Conservation (phyloP, 2,329 filamentous ascomycete species). For the Fusarium lateritium region DNA sequence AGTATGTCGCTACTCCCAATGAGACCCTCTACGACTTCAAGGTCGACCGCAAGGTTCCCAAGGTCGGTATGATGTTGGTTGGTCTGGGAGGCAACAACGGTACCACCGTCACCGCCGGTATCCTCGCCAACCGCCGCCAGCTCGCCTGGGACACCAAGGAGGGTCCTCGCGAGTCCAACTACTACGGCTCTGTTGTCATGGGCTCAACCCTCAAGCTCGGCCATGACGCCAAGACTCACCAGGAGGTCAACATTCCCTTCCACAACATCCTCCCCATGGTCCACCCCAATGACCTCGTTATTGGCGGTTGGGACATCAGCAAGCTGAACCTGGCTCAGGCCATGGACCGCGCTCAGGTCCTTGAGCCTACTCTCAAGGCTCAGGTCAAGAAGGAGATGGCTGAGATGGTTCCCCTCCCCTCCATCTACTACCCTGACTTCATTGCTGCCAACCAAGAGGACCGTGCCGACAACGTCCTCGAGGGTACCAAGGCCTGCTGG, state of each 20-base stretch:
- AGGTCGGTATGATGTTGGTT: constrained; percentile 96
- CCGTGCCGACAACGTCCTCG: constrained; percentile 90
- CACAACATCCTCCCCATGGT: constrained; percentile 95
- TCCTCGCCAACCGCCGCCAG: constrained; percentile 91
- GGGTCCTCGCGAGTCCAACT: constrained; percentile 88
- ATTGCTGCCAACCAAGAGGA: constrained; percentile 99
- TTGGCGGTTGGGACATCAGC: constrained; percentile 99
- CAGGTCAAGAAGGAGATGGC: constrained; percentile 95
- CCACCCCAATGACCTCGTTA: constrained; percentile 93
- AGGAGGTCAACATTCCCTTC: constrained; percentile 97
- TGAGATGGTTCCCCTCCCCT: constrained; percentile 88
- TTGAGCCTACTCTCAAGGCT: constrained; percentile 94
- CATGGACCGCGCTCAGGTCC: constrained; percentile 95
- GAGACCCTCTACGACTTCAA: constrained; percentile 98
- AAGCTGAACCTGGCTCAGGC: constrained; percentile 87
- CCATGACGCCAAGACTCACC: constrained; percentile 83
- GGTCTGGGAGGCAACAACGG: constrained; percentile 99
- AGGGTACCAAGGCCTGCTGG: constrained; percentile 85
- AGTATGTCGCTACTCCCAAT: constrained; percentile 86
- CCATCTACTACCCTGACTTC: constrained; percentile 99
- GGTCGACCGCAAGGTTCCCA: constrained; percentile 92
- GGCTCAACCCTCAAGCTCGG: constrained; percentile 97
- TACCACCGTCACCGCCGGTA: constrained; percentile 95
- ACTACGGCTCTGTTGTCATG: constrained; percentile 99
- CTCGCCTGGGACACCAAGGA: constrained; percentile 96